Percentiles rank a stretch among this genome's conserved stretches.
These are phyloP conservation scores for Herpetomonas samuelpessoai DNA, from an alignment of 208 protist genomes.

Conservation along the genomic window DNA sequence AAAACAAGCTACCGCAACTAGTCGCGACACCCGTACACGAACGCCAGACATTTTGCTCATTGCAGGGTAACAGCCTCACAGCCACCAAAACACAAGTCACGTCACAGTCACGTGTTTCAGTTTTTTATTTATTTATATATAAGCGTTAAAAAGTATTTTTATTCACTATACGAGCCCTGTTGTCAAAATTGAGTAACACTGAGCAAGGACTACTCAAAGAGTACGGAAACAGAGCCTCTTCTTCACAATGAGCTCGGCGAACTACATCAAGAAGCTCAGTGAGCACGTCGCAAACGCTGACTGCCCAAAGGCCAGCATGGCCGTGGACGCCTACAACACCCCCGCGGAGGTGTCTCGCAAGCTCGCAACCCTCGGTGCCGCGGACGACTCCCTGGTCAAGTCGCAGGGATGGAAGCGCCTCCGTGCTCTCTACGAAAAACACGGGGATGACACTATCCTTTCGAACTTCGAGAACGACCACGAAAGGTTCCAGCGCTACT, in stretches of 20 bases:
- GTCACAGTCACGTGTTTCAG: too few species aligned
- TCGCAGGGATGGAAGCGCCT: slow-evolving; percentile 57
- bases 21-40: too few species aligned
- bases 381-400: slow-evolving; percentile 40
- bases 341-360: slow-evolving; percentile 52
- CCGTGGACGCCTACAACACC: slow-evolving; percentile 57
- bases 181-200: too few species aligned
- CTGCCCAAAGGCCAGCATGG: slow-evolving; percentile 39
- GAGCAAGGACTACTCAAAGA: not conserved
- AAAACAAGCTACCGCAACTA: too few species aligned
- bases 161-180: too few species aligned
- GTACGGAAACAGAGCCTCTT: slow-evolving; percentile 3
- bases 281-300: slow-evolving; percentile 35
- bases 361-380: slow-evolving; percentile 19
- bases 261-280: slow-evolving; percentile 42
- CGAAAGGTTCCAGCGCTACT: slow-evolving; percentile 69
- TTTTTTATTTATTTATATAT: too few species aligned
- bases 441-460: slow-evolving; percentile 57
- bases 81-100: too few species aligned
- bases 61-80: too few species aligned
- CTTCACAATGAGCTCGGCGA: slow-evolving; percentile 26
- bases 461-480: slow-evolving; percentile 61
- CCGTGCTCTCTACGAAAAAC: slow-evolving; percentile 63
- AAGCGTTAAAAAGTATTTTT: too few species aligned
- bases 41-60: too few species aligned